Base-by-base conservation (phyloP, 352 stramenopile genomes). In the Saprolegnia diclina region DNA sequence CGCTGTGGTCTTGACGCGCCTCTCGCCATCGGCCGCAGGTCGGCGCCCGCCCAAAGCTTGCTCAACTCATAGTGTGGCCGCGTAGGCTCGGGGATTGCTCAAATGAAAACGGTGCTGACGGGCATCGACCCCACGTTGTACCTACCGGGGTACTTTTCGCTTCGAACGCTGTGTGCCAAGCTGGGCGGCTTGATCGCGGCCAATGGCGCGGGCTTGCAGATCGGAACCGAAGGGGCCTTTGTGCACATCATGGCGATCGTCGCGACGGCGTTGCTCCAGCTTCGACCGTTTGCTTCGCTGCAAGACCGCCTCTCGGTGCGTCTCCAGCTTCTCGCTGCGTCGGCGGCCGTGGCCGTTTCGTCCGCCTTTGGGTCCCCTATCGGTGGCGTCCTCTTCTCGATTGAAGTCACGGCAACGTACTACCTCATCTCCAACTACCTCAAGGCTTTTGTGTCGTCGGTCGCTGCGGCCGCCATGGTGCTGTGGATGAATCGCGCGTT, bases 211-310 rank as follows among this genome's bases (percentile, higher is more conserved):
- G 97, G 97, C 3, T 83, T 99, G 16, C 85, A 97, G 22, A 89
- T 99, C 2, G 97, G 97, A 65, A 99, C 97, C 6, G 97, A 99
- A 77, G 97, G 97, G 35, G 95, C 97, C 0, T 99, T 98, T 82
- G 95, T 99, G 14, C 95, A 98, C 80, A 94, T 98, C 71, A 94
- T 95, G 78, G 94, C 88, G 24, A 95, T 95, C 57, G 77, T 98
- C 52, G 93, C 91, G 26, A 88, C 98, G 69, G 80, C 95, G 44
- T 73, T 98, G 44, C 88, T 98, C 57, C 82, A 83, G 29, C 79
- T 88, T 0, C 77, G 76, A 0, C 63, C 83, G 44, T 98, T 97
- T 66, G 55, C 67, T 7, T 72, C 73, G n/a, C 90, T 96, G 62
- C 86, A 85, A 61, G 65, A 80, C 19, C 80, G 79, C 11, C 77